A percentile compares a stretch with the other conserved stretches of the same genome.
phyloP scores from a whole-genome alignment of 345 rosid genomes.

The Syzygium jambos region DNA sequence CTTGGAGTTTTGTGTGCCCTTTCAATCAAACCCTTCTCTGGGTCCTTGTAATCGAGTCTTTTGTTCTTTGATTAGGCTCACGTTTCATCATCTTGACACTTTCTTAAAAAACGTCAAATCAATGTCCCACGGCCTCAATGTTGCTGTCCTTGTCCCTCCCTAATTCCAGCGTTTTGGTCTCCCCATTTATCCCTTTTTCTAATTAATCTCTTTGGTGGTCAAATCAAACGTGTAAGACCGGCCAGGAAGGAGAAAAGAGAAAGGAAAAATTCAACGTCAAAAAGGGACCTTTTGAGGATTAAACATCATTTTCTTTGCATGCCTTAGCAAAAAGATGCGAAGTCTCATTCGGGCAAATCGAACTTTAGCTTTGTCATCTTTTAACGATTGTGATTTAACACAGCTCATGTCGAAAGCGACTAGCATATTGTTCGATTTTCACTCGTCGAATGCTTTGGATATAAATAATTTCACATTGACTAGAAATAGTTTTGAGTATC shows the following conservation, averaged over 20 bases:
- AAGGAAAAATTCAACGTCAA: not conserved
- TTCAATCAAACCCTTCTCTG: not conserved
- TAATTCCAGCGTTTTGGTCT: slow-evolving; percentile 1
- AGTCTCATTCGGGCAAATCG: not conserved
- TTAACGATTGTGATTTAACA: not conserved
- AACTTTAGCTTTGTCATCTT: not conserved
- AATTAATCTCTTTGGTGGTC: not conserved
- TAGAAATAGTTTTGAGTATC: rapidly evolving
- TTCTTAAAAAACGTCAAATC: slow-evolving; percentile 3
- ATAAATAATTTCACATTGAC: not conserved
- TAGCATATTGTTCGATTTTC: not conserved
- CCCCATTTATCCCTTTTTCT: not conserved
- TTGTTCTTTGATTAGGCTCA: not conserved
- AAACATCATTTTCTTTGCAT: not conserved
- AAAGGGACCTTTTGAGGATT: not conserved
- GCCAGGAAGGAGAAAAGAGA: not conserved
- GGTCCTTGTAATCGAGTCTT: not conserved
- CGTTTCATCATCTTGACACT: not conserved
- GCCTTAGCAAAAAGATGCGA: not conserved
- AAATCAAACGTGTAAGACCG: not conserved
- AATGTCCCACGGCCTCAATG: not conserved
- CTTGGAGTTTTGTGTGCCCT: not conserved
- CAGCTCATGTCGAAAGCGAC: not conserved
- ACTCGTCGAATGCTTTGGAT: not conserved
- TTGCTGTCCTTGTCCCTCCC: slow-evolving; percentile 1